A percentile compares a stretch with the other conserved stretches of the same genome.
Evolutionary conservation across 1,284 basidiomycete genomes (phyloP).

Genomic region (Leccinum colubrinum): DNA sequence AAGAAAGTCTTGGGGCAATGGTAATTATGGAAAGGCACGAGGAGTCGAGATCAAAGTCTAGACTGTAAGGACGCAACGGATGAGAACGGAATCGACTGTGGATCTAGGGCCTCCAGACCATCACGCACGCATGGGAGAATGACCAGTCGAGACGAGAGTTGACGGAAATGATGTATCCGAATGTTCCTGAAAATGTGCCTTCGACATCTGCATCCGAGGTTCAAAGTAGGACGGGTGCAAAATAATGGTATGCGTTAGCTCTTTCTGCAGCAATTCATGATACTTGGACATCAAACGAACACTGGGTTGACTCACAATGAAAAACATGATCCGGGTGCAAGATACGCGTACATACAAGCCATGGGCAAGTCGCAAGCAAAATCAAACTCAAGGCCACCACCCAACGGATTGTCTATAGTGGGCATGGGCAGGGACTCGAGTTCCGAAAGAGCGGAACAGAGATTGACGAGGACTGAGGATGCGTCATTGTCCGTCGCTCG

Average conservation of each 20-base stretch:
- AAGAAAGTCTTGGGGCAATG: neutral
- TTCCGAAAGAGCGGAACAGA: no score
- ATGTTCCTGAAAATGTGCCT: conserved; percentile 93
- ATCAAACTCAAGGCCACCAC: no score
- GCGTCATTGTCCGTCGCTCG: no score
- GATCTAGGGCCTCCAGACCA: neutral
- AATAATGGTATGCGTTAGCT: conserved; percentile 92
- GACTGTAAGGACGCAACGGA: neutral
- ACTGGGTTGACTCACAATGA: conserved; percentile 55
- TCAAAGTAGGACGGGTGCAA: conserved; percentile 98
- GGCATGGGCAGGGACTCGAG: no score
- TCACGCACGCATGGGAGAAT: neutral
- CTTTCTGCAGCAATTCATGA: conserved; percentile 59
- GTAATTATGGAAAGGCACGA: neutral
- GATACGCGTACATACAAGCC: no score
- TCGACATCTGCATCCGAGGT: conserved; percentile 96
- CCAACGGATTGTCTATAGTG: no score
- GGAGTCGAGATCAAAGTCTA: neutral
- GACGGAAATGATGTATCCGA: conserved; percentile 81
- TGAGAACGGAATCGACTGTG: neutral
- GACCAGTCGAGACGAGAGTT: neutral
- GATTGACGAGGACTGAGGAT: no score
- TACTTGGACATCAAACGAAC: neutral
- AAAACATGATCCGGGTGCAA: conserved; percentile 54
- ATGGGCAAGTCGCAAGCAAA: no score